These are phyloP conservation scores for Leccinum ponderosum DNA, from an alignment of 1,284 basidiomycete species.

Conservation along the genomic window DNA sequence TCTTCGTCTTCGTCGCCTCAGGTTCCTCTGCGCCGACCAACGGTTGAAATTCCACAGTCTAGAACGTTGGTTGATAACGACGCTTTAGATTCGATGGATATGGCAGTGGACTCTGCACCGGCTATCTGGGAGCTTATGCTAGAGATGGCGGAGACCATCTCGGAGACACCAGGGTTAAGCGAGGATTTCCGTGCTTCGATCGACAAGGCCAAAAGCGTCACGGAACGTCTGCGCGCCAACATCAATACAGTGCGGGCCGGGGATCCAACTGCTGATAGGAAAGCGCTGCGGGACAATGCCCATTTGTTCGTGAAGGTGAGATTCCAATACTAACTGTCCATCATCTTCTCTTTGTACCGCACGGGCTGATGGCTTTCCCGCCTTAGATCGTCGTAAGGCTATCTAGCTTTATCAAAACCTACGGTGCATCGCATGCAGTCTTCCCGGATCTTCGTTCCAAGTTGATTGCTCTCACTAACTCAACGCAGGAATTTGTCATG, in stretches of 20 bases:
- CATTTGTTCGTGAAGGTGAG: conserved; percentile 72
- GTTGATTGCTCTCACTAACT: conserved; percentile 72
- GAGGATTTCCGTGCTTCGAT: conserved; percentile 52
- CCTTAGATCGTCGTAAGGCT: conserved; percentile 65
- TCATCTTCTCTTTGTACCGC: background rate
- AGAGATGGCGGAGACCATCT: conserved; percentile 45
- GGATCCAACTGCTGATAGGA: conserved; percentile 50
- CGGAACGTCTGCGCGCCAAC: conserved; percentile 54
- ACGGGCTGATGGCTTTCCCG: conserved; percentile 2
- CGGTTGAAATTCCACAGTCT: conserved; percentile 48
- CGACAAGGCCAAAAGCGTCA: conserved; percentile 55
- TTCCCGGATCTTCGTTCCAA: conserved; percentile 59
- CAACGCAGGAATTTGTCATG: conserved; percentile 78
- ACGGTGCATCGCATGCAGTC: conserved; percentile 54
- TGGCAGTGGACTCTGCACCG: conserved; percentile 69
- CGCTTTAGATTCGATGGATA: conserved; percentile 65
- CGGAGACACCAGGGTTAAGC: conserved; percentile 41
- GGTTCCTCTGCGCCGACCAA: conserved; percentile 35
- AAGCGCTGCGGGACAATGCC: conserved; percentile 65
- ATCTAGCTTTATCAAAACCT: conserved; percentile 63
- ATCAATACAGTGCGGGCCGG: conserved; percentile 53
- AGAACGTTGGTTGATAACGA: conserved; percentile 67
- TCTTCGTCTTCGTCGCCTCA: conserved; percentile 44
- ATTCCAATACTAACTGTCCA: background rate
- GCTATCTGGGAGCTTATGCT: conserved; percentile 72